Base-by-base conservation (phyloP, 1,284 basidiomycete species). In the Fomitiporia mediterranea region DNA sequence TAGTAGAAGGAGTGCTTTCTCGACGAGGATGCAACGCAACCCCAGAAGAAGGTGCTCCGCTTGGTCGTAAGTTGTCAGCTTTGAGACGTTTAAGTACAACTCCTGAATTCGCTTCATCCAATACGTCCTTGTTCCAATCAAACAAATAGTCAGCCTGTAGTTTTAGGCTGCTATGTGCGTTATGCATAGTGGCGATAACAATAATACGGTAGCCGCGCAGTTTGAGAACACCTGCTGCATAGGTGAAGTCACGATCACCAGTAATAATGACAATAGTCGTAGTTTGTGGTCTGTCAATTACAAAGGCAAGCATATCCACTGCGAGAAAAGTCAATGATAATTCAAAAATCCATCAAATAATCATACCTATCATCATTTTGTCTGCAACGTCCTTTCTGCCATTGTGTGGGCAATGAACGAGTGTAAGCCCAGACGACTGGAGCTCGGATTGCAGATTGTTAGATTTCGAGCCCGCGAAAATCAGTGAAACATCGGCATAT, bases 281-380 rank as follows among this genome's bases (percentile, higher is more conserved):
- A 1, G 79, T 77, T 2, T 73, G 55, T 8, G 77, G 73, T 56
- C 77, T 76, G 68, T 84, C 82, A 56, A 82, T 77, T 2, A 79
- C 81, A 66, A 77, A 77, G 1, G 76, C 71, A 55, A 84, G 67
- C 77, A 84, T 82, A 61, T 85, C 83, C 28, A 80, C 81, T 82
- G n/a, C 15, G 8, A 13, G 17, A 11, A 1, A n/a, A 15, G 8
- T 46, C 11, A 46, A 30, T 30, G 6, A 46, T 27, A 15, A 28
- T 30, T 46, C 25, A 28, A 46, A 4, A n/a, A n/a, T n/a, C 13
- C 7, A 46, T 5, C 9, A 28, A 27, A 28, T 28, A 7, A 15
- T 2, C 37, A 27, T 51, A 55, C 57, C 57, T 9, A 58, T 48
- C 65, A 77, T 72, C 68, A 74, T 74, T 61, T 76, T 75, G 59